Evolutionary conservation across 2,329 filamentous ascomycete species (phyloP).

Genomic region (Penicillium decumbens): DNA sequence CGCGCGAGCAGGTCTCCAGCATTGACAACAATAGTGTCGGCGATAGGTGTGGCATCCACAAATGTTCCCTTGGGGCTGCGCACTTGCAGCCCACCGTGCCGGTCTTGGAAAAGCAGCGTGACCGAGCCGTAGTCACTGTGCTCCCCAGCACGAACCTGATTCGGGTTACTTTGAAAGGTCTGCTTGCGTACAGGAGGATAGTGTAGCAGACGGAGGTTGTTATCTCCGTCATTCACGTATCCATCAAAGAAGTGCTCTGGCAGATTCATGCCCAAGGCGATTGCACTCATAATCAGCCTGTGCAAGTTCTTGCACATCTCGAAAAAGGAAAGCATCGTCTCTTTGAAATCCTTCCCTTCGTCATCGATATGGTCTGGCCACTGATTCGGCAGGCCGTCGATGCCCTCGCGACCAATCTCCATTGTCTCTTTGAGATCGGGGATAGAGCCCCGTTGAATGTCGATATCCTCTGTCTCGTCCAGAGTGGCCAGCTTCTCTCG

Average conservation of each 20-base stretch:
- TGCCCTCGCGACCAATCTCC: constrained; percentile 58
- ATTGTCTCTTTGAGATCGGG: constrained; percentile 56
- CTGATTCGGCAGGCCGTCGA: constrained; percentile 64
- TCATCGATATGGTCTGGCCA: constrained; percentile 62
- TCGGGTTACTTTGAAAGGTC: constrained; percentile 62
- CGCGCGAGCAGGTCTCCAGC: constrained; percentile 79
- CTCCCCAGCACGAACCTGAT: constrained; percentile 70
- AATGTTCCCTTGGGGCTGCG: constrained; percentile 70
- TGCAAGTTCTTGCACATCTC: constrained; percentile 70
- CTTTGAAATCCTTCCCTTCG: constrained; percentile 59
- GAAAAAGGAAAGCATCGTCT: constrained; percentile 71
- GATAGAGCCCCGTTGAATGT: constrained; percentile 51
- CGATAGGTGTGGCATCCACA: constrained; percentile 76
- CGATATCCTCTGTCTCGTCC: constrained; percentile 54
- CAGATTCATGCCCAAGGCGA: constrained; percentile 74
- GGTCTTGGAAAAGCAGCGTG: constrained; percentile 54
- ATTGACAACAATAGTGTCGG: constrained; percentile 79
- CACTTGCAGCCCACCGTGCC: constrained; percentile 56
- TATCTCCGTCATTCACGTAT: constrained; percentile 66
- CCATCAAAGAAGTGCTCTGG: constrained; percentile 69
- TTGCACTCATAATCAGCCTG: constrained; percentile 73
- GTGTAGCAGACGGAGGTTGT: constrained; percentile 69
- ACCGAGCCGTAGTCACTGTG: constrained; percentile 63
- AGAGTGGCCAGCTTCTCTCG: constrained; percentile 66
- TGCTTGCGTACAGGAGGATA: constrained; percentile 65